phyloP scores from a whole-genome alignment of 2,329 filamentous ascomycete species.

The Phaeosphaeriaceae sp. region DNA sequence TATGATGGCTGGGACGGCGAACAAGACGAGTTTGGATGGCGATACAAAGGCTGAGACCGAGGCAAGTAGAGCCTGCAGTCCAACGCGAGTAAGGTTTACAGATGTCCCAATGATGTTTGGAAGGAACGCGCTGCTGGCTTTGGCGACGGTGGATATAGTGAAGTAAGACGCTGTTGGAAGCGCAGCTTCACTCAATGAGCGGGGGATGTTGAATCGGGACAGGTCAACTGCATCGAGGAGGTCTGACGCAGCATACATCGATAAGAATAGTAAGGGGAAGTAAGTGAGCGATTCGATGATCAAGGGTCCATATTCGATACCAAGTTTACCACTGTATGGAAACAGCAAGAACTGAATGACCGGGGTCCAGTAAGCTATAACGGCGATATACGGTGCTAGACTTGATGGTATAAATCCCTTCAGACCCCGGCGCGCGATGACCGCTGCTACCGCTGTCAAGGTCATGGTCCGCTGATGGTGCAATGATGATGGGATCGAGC shows the following conservation, averaged over 20 bases:
- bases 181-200: conserved; percentile 66
- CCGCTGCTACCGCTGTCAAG: conserved; percentile 72
- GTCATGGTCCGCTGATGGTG: conserved; percentile 74
- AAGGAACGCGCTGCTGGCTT: conserved; percentile 50
- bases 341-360: conserved; percentile 75
- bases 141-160: conserved; percentile 62
- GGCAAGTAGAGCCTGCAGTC: conserved; percentile 73
- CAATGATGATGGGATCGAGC: conserved; percentile 76
- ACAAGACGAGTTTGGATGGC: conserved; percentile 71
- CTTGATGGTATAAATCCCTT: conserved; percentile 58
- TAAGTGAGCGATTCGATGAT: conserved; percentile 77
- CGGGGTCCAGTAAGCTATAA: conserved; percentile 79
- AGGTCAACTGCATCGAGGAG: conserved; percentile 69
- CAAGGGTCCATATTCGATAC: conserved; percentile 74
- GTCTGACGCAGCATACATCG: conserved; percentile 51
- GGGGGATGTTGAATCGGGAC: conserved; percentile 61
- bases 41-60: conserved; percentile 69
- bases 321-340: conserved; percentile 69
- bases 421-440: conserved; percentile 70
- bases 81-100: conserved; percentile 72
- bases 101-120: conserved; percentile 65
- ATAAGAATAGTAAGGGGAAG: conserved; percentile 57
- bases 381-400: conserved; percentile 64
- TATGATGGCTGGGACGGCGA: conserved; percentile 74
- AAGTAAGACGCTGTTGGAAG: conserved; percentile 72